Base-by-base conservation (phyloP, 352 stramenopile genomes). In the Phytophthora europaea region DNA sequence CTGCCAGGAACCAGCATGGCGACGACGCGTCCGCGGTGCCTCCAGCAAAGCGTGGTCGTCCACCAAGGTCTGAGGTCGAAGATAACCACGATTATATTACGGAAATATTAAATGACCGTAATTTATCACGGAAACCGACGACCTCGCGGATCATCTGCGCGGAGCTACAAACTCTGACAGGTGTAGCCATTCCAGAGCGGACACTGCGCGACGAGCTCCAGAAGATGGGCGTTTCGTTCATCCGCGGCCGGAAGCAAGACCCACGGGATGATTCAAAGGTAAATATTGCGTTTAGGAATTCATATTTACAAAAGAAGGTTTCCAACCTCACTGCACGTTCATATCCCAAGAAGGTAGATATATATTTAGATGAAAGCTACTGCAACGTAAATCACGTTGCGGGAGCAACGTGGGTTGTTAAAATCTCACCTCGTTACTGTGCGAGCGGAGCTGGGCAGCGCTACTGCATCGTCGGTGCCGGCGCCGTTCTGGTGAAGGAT, bases 61-160 rank as follows among this genome's bases (percentile, higher is more conserved):
- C 31, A n/a, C 40, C 60, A 13, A 59, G 48, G 34, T 53, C 60
- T 4, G 60, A 59, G 60, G 60, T 31, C 16, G 48, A 52, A 59
- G 13, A 51, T 51, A 22, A 58, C 7, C 60, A 28, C 13, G 33
- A 59, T 5, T 38, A 22, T 28, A 60, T 67, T 59, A 59, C 34
- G 31, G 22, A 16, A 51, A 59, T 60, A 15, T 53, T 66, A 51
- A 47, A 58, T 51, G 45, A 58, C 47, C 34, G 22, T 52, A 59
- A 67, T 67, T 58, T 67, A 53, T 43, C 8, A 31, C 26, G 26
- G 23, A 67, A 67, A 15, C 22, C 34, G 16, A 40, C 22, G 2
- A 38, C 47, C 48, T 67, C 22, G 3, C 26, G 23, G 3, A 53
- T 53, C 48, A 43, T 67, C 9, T 15, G 8, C n/a, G 10, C 3